Conservation (phyloP, 2,329 filamentous ascomycete species). For the Aschersonia sp. region DNA sequence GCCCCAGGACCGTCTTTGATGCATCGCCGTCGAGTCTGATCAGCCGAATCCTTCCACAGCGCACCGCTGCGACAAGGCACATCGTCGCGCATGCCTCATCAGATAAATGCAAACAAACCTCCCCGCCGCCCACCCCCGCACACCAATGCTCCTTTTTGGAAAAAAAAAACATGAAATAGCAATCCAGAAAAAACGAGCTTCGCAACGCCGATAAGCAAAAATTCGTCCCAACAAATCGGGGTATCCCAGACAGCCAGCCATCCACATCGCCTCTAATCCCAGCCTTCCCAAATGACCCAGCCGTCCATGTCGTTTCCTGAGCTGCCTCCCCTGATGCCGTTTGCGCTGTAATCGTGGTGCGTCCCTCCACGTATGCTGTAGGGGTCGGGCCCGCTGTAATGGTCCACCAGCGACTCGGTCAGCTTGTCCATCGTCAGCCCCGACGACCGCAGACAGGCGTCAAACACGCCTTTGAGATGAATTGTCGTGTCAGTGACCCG, state of each 20-base stretch:
- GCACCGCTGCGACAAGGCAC: neutral
- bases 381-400: constrained; percentile 1
- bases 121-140: too few relatives aligned
- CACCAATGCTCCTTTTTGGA: too few relatives aligned
- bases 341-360: neutral
- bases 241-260: neutral
- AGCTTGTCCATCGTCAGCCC: constrained; percentile 24
- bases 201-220: neutral
- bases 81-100: neutral
- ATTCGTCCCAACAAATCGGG: neutral
- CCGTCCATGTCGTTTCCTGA: constrained; percentile 12
- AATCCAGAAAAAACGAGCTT: too few relatives aligned
- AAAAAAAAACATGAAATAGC: too few relatives aligned
- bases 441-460: constrained; percentile 28
- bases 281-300: constrained; percentile 25
- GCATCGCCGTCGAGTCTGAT: neutral
- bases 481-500: constrained; percentile 25
- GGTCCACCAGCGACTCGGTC: neutral
- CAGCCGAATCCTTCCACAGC: neutral
- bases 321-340: neutral
- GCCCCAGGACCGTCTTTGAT: neutral
- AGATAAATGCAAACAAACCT: too few relatives aligned
- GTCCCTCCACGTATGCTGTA: neutral
- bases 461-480: constrained; percentile 26
- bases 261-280: constrained; percentile 13